Conservation (phyloP, 2,329 filamentous ascomycete genomes). For the Colletotrichum truncatum region DNA sequence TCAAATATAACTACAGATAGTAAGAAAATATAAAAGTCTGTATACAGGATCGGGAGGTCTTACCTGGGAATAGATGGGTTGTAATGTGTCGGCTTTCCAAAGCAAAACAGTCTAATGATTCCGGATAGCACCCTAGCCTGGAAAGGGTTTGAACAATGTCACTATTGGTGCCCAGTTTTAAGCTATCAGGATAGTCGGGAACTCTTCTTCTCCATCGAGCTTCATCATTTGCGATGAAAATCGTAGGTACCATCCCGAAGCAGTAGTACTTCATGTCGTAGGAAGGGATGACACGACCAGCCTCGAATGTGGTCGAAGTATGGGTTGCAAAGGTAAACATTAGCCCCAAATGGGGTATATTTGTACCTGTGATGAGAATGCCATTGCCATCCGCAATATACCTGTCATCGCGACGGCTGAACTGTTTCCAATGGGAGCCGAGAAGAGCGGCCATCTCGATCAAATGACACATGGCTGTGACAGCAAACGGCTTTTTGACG, state of each 20-base stretch:
- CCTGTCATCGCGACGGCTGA: constrained; percentile 57
- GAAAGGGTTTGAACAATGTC: too few species aligned
- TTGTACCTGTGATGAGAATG: constrained; percentile 55
- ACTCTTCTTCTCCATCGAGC: background rate
- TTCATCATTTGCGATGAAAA: constrained; percentile 36
- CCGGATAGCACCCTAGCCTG: too few species aligned
- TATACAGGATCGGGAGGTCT: too few species aligned
- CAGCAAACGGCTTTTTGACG: constrained; percentile 58
- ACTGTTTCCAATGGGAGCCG: constrained; percentile 66
- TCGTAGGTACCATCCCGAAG: constrained; percentile 65
- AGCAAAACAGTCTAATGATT: too few species aligned
- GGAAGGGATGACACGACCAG: constrained; percentile 60
- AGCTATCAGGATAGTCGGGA: too few species aligned
- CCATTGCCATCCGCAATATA: constrained; percentile 64
- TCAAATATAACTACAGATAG: constrained; percentile 63
- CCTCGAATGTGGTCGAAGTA: constrained; percentile 55
- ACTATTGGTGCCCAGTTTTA: too few species aligned
- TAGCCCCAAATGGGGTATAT: constrained; percentile 58
- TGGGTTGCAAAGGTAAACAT: constrained; percentile 62
- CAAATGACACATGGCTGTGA: constrained; percentile 61
- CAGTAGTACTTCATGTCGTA: constrained; percentile 62
- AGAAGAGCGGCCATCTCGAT: constrained; percentile 62
- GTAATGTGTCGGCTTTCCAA: too few species aligned
- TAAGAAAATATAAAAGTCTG: too few species aligned
- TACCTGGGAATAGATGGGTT: too few species aligned